These are phyloP conservation scores for Lactarius tabidus DNA, from an alignment of 768 basidiomycete genomes.

Conservation along the genomic window DNA sequence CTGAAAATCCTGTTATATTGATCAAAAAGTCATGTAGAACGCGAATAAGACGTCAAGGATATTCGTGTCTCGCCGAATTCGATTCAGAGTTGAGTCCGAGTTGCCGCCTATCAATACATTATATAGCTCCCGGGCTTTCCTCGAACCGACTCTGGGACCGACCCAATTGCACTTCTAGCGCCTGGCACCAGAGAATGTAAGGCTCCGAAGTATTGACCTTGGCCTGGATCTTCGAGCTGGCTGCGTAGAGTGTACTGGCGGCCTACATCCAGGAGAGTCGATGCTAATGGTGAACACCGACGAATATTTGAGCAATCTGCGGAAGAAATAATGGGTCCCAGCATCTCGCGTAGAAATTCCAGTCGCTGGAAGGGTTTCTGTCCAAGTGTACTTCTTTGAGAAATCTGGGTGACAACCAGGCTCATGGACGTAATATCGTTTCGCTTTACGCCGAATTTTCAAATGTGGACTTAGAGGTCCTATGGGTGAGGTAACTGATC, in stretches of 20 bases:
- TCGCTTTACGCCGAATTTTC: conserved; percentile 26
- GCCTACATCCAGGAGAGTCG: no score
- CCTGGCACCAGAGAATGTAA: neutral
- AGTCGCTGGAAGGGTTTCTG: conserved; percentile 35
- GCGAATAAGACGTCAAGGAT: neutral
- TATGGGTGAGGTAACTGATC: conserved; percentile 29
- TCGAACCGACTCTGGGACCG: neutral
- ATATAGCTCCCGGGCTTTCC: no score
- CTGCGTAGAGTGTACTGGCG: neutral
- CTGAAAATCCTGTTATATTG: neutral
- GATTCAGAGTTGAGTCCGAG: neutral
- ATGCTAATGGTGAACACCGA: neutral
- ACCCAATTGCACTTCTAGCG: no score
- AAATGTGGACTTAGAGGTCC: conserved; percentile 31
- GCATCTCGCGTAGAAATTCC: conserved; percentile 24
- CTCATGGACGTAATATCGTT: conserved; percentile 29
- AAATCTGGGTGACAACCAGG: conserved; percentile 34
- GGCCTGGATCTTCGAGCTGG: neutral
- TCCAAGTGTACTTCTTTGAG: conserved; percentile 26
- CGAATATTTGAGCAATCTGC: neutral
- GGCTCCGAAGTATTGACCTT: neutral
- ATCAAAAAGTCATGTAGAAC: neutral
- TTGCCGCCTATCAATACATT: neutral
- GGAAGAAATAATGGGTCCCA: neutral
- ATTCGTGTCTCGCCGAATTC: neutral